Percentiles rank a stretch among this genome's conserved stretches.
phyloP scores from a whole-genome alignment of 257 asterid genomes.

The Knoxia roxburghii region DNA sequence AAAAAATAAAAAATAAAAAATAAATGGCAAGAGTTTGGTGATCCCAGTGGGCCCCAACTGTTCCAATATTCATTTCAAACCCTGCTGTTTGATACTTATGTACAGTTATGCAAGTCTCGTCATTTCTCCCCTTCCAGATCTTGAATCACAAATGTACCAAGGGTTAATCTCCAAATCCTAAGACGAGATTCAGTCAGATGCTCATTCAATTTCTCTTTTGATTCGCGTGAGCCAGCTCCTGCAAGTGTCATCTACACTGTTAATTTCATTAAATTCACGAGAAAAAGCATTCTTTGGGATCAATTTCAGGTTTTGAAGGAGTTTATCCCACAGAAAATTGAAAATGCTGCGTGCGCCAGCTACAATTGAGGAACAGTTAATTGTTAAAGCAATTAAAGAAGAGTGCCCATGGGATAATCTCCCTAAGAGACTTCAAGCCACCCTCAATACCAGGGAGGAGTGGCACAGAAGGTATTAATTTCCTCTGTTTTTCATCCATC shows the following conservation, averaged over 20 bases:
- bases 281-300: background rate
- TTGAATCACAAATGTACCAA: conserved; percentile 8
- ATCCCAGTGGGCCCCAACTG: background rate
- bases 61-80: background rate
- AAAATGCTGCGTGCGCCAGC: conserved; percentile 73
- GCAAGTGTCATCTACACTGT: background rate
- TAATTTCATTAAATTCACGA: background rate
- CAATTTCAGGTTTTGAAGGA: conserved; percentile 2
- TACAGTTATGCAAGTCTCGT: background rate
- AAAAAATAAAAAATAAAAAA: no score
- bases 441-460: conserved; percentile 80
- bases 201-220: background rate
- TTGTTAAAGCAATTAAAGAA: conserved; percentile 68
- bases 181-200: conserved; percentile 15
- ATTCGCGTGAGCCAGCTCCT: background rate
- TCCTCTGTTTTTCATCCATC: background rate
- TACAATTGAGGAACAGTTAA: conserved; percentile 86
- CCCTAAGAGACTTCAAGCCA: conserved; percentile 93
- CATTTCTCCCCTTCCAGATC: conserved; percentile 16
- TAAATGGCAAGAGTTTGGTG: background rate
- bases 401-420: conserved; percentile 84
- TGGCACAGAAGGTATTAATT: conserved; percentile 73
- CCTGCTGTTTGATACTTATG: conserved; percentile 3
- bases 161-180: conserved; percentile 1
- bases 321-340: background rate